A percentile compares a stretch with the other conserved stretches of the same genome.
These are phyloP conservation scores for Flaveria sonorensis DNA, from an alignment of 129 eudicot species.

Conservation along the genomic window DNA sequence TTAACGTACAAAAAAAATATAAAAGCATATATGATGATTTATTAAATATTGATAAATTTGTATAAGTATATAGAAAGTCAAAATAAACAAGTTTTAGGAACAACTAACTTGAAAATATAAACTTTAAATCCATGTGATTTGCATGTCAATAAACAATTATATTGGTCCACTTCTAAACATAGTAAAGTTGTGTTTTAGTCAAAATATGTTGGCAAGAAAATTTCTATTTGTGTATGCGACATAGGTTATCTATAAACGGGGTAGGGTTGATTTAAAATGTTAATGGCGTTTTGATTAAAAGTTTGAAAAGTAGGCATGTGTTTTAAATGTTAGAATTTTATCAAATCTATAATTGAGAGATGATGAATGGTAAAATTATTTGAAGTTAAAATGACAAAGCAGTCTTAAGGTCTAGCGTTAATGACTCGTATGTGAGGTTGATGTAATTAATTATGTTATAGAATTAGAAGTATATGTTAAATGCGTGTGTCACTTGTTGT, in stretches of 20 bases:
- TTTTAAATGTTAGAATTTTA: background rate
- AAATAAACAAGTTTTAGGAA: too few relatives aligned
- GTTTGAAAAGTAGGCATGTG: background rate
- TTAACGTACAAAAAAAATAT: too few relatives aligned
- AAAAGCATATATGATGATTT: too few relatives aligned
- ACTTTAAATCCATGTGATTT: background rate
- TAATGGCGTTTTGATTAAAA: background rate
- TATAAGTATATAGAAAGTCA: too few relatives aligned
- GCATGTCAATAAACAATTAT: background rate
- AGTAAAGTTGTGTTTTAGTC: background rate
- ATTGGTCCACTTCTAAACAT: background rate
- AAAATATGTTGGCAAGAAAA: background rate
- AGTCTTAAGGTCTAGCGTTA: too few relatives aligned
- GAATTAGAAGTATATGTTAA: too few relatives aligned
- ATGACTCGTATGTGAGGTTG: too few relatives aligned
- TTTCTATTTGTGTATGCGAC: background rate
- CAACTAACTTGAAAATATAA: background rate
- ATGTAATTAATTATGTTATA: too few relatives aligned
- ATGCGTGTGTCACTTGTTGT: too few relatives aligned
- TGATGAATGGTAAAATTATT: too few relatives aligned
- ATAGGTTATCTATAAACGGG: background rate
- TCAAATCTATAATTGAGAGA: background rate
- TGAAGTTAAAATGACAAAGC: too few relatives aligned
- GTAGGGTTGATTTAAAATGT: background rate
- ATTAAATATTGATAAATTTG: too few relatives aligned